Evolutionary conservation across 345 rosid species (phyloP).

Genomic region (Eucalyptus brandiana): DNA sequence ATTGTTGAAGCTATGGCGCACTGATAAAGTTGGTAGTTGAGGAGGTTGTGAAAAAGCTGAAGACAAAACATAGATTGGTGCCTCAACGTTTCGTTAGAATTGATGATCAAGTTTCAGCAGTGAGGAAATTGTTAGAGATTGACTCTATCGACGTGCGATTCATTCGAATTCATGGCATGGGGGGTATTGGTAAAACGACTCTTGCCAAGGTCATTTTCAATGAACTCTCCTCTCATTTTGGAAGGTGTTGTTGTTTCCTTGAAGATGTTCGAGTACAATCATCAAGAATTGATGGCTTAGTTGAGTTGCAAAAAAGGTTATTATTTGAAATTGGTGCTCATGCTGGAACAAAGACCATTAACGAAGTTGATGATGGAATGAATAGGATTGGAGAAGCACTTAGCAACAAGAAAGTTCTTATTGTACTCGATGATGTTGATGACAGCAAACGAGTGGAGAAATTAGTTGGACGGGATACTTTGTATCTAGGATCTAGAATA

Average conservation of each 20-base stretch:
- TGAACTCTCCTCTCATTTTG: background rate
- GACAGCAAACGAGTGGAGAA: background rate
- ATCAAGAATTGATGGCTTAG: background rate
- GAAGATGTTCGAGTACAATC: background rate
- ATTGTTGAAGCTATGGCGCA: background rate
- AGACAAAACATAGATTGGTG: background rate
- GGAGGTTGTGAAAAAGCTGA: background rate
- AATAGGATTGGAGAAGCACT: too few species aligned
- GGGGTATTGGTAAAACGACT: background rate
- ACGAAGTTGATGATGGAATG: too few species aligned
- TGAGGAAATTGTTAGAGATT: background rate
- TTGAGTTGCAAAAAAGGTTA: background rate
- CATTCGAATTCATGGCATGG: background rate
- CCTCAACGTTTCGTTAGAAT: background rate
- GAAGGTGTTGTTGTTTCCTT: background rate
- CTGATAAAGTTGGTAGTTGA: fast-evolving
- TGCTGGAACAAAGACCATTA: fast-evolving
- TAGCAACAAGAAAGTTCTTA: fast-evolving
- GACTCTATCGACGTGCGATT: fast-evolving
- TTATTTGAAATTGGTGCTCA: background rate
- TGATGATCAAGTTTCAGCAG: fast-evolving
- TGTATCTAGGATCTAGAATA: background rate
- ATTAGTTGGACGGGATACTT: background rate
- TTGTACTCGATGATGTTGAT: background rate
- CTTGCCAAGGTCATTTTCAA: background rate